Percentiles rank a stretch among this genome's conserved stretches.
Evolutionary conservation across 2,329 filamentous ascomycete species (phyloP).

Genomic region (Beauveria scarabaeidicola): DNA sequence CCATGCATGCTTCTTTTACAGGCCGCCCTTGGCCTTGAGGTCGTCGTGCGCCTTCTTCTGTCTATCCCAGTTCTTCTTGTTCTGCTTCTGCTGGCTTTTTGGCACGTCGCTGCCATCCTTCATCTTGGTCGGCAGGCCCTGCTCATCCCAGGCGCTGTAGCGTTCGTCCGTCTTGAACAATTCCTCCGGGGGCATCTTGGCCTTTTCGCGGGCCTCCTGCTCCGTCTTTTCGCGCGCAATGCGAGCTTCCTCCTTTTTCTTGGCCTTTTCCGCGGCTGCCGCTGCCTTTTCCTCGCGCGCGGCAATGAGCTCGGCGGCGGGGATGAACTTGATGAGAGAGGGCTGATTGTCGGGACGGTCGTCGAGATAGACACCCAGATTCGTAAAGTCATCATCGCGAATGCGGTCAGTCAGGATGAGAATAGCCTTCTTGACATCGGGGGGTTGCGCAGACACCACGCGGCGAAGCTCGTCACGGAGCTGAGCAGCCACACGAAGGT

Average conservation of each 20-base stretch:
- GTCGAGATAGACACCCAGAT: constrained; percentile 80
- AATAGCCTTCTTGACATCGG: constrained; percentile 58
- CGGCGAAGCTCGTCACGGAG: constrained; percentile 55
- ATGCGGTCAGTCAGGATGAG: constrained; percentile 71
- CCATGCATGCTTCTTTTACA: constrained; percentile 15
- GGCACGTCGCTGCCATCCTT: constrained; percentile 70
- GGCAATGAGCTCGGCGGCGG: constrained; percentile 47
- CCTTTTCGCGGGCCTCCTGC: constrained; percentile 48
- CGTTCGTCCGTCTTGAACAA: constrained; percentile 49
- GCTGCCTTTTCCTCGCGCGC: constrained; percentile 51
- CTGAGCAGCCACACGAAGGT: constrained; percentile 44
- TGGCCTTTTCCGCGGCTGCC: constrained; percentile 51
- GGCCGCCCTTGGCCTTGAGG: constrained; percentile 25
- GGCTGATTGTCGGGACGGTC: constrained; percentile 60
- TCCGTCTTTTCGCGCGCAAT: constrained; percentile 42
- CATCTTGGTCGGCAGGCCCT: constrained; percentile 71
- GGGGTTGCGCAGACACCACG: constrained; percentile 37
- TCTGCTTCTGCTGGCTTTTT: constrained; percentile 71
- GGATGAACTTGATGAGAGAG: constrained; percentile 63
- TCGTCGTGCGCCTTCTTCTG: constrained; percentile 81
- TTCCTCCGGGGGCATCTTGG: constrained; percentile 44
- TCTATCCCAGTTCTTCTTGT: constrained; percentile 81
- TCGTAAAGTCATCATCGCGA: constrained; percentile 71
- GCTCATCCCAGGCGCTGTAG: constrained; percentile 72
- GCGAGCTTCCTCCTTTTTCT: constrained; percentile 46